Evolutionary conservation across 768 basidiomycete genomes (phyloP).

Genomic region (Russula emetica): DNA sequence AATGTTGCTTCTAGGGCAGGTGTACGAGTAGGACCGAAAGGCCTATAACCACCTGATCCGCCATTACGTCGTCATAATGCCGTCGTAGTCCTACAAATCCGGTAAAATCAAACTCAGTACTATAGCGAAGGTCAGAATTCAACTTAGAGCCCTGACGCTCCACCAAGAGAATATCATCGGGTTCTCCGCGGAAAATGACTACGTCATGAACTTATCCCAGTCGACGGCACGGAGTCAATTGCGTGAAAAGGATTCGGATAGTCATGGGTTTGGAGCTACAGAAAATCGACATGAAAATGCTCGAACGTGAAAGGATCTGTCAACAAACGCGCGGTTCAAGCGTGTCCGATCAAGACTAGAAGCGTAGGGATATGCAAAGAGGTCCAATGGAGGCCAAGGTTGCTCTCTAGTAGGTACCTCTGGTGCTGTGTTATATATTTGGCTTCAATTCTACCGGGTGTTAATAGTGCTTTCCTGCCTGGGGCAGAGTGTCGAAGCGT

Average conservation of each 20-base stretch:
- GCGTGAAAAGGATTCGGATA: not conserved
- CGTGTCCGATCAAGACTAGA: not conserved
- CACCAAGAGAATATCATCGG: not conserved
- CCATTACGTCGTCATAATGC: not conserved
- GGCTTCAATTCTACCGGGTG: too few species aligned
- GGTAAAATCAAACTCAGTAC: not conserved
- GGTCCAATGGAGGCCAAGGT: not conserved
- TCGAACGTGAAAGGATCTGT: not conserved
- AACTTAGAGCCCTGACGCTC: not conserved
- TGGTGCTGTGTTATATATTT: not conserved
- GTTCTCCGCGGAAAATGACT: not conserved
- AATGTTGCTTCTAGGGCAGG: not conserved
- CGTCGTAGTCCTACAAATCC: not conserved
- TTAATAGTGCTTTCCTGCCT: not conserved
- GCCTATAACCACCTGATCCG: not conserved
- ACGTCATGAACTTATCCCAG: not conserved
- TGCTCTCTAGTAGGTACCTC: not conserved
- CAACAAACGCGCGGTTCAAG: not conserved
- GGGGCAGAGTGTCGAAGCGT: not conserved
- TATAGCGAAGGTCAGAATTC: not conserved
- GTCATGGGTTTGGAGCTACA: not conserved
- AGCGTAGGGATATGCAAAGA: not conserved
- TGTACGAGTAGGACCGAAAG: not conserved
- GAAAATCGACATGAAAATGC: not conserved
- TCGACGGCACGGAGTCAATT: not conserved